phyloP scores from a whole-genome alignment of 768 basidiomycete genomes.

The Leucocoprinus leucothites region DNA sequence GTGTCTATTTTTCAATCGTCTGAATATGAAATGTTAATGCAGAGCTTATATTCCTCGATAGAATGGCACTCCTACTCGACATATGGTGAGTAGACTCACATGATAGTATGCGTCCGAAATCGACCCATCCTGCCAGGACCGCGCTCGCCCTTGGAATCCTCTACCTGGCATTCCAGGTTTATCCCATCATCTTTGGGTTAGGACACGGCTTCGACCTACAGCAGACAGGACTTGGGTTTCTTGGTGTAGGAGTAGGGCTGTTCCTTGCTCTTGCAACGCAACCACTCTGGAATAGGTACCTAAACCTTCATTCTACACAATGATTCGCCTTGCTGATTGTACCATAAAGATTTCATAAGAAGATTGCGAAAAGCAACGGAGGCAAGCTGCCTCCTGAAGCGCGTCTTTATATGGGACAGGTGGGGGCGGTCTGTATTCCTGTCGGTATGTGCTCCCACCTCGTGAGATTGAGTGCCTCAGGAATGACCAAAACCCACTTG shows the following conservation, averaged over 20 bases:
- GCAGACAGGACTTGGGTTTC: conserved; percentile 51
- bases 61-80: conserved; percentile 7
- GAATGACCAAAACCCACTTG: conserved; percentile 36
- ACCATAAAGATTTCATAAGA: conserved; percentile 31
- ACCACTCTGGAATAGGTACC: conserved; percentile 55
- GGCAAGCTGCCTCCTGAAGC: conserved; percentile 62
- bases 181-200: conserved; percentile 48
- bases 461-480: too few relatives aligned
- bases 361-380: conserved; percentile 33
- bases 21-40: too few relatives aligned
- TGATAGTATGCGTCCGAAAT: not conserved
- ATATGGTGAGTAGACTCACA: not conserved
- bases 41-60: conserved; percentile 2
- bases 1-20: too few relatives aligned
- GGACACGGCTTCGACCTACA: conserved; percentile 48
- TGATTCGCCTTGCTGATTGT: too few relatives aligned
- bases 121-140: not conserved
- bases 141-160: conserved; percentile 23
- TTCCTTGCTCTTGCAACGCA: conserved; percentile 47
- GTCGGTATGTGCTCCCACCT: conserved; percentile 35
- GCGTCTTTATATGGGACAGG: conserved; percentile 61
- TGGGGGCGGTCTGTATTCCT: conserved; percentile 66
- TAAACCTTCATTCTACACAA: too few relatives aligned
- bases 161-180: conserved; percentile 64
- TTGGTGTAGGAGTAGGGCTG: conserved; percentile 61